Evolutionary conservation across 768 basidiomycete genomes (phyloP).

Genomic region (Daedaleopsis nitida): DNA sequence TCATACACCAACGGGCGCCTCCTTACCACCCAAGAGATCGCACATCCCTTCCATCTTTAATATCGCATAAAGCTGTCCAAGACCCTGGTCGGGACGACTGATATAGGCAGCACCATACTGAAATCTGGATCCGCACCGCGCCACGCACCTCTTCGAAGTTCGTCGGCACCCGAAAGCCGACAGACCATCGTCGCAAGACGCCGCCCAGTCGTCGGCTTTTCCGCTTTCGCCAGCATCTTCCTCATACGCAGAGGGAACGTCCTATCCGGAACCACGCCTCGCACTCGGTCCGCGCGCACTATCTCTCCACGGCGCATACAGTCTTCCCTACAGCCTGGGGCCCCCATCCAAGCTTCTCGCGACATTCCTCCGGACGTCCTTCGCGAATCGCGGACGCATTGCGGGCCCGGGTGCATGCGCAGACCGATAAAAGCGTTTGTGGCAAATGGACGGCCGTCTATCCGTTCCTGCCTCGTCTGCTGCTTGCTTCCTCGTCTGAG

Average conservation of each 20-base stretch:
- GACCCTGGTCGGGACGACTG: neutral
- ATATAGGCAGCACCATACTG: neutral
- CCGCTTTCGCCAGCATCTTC: neutral
- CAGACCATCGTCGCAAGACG: neutral
- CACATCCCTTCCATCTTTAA: conserved; percentile 2
- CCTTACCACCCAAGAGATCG: neutral
- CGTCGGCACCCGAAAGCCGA: neutral
- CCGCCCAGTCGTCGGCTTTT: conserved; percentile 1
- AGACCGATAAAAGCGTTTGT: neutral
- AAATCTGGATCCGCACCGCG: neutral
- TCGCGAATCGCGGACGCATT: conserved; percentile 18
- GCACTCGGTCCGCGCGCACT: neutral
- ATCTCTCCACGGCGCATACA: conserved; percentile 8
- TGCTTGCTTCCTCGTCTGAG: neutral
- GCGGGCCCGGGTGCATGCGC: neutral
- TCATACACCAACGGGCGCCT: neutral
- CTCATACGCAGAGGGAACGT: neutral
- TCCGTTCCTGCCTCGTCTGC: neutral
- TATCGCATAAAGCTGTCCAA: neutral
- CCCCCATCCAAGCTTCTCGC: conserved; percentile 19
- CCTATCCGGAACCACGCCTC: neutral
- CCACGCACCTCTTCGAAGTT: neutral
- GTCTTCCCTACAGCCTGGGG: conserved; percentile 1
- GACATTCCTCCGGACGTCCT: conserved; percentile 23
- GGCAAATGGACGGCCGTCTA: neutral